Evolutionary conservation across 2,329 filamentous ascomycete genomes (phyloP), one percentile per base, ranked within the genome.

Genomic region (Incumbomyces delicatus): DNA sequence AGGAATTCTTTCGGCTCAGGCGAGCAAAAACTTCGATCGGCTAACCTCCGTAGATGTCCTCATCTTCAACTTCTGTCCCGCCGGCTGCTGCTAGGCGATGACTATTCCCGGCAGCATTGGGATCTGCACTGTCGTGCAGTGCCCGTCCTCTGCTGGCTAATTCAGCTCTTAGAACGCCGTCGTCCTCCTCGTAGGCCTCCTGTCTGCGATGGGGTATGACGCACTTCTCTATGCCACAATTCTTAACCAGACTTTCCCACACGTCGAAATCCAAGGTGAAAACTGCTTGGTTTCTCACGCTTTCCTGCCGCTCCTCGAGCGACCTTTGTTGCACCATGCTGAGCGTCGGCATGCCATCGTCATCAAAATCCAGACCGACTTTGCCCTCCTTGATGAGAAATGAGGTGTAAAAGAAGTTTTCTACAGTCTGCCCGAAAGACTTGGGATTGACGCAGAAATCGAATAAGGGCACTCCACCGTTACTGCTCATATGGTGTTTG

Each of bases 361-460:
- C 74, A 59, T 95, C 89, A 47, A 80, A 76, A 2, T 77, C 72
- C n/a, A 98, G 74, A 30, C 78, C 79, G 5, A 88, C 77, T 50
- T 77, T 79, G 10, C 88, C 88, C 65, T 98, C 92, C 48, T 86
- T 80, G 50, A 96, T 87, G 50, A 98, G 69, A 60, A 98, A 98
- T 61, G 87, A 94, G 56, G 95, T 78, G 62, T 96, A 96, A 65
- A 98, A 98, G 58, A 98, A 73, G 58, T 98, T 98, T 63, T 98
- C 92, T 6, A 98, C 81, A 0, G 88, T 95, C 65, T 98, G 92
- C 0, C 87, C 87, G 58, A 96, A 98, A 1, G 87, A 94, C 33
- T 71, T 71, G 0, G 92, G 92, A 57, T 98, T 95, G 53, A 96
- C 77, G 34, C 88, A 86, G 56, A 95, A 96, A 44, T 84, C 80